These are phyloP conservation scores for Chytriomyces sp. DNA, from an alignment of 192 early-diverging fungal species.

Conservation along the genomic window DNA sequence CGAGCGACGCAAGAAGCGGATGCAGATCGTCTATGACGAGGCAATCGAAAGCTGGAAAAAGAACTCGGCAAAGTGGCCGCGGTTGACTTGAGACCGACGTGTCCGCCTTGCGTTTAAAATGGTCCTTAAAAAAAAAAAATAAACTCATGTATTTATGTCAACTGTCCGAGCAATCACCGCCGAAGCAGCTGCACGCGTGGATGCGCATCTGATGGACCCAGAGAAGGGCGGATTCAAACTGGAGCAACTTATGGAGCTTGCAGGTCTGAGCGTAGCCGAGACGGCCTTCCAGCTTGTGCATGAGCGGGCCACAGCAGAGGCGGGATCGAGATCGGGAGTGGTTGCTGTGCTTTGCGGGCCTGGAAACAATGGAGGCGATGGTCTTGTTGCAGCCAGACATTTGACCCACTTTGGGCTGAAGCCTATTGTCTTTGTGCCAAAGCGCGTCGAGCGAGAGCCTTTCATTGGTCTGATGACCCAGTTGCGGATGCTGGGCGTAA, in stretches of 20 bases:
- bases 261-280: conserved; percentile 91
- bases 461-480: conserved; percentile 64
- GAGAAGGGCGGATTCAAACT: conserved; percentile 82
- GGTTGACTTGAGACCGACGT: too few species aligned
- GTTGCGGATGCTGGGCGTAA: conserved; percentile 69
- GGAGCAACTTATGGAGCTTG: conserved; percentile 79
- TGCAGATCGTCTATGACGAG: too few species aligned
- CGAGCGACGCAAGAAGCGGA: too few species aligned
- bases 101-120: too few species aligned
- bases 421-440: not conserved
- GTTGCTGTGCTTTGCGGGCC: conserved; percentile 54
- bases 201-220: conserved; percentile 82
- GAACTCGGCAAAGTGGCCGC: too few species aligned
- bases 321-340: not conserved
- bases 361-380: conserved; percentile 98
- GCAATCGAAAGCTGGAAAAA: too few species aligned
- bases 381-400: conserved; percentile 91
- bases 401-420: conserved; percentile 92
- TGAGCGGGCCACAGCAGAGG: conserved; percentile 43
- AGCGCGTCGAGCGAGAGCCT: not conserved
- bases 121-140: too few species aligned
- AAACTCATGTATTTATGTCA: not conserved
- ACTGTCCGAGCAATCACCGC: not conserved
- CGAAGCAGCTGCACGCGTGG: conserved; percentile 67
- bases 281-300: conserved; percentile 74